Evolutionary conservation across 192 early-diverging fungal genomes (phyloP).

Genomic region (Paraglomus occultum): DNA sequence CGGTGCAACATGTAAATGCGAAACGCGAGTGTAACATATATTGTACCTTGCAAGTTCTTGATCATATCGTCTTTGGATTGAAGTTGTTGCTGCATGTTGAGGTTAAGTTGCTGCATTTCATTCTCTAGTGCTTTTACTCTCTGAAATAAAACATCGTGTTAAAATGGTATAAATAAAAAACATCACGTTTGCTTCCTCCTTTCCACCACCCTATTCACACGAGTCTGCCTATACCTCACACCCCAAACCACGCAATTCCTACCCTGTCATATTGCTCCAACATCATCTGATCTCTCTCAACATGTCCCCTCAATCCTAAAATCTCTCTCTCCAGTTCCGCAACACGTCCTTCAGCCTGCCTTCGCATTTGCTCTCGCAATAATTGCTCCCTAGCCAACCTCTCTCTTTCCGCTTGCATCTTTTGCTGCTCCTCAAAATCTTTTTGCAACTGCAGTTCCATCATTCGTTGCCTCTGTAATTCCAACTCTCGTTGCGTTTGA

Average conservation of each 20-base stretch:
- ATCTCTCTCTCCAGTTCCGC: slow-evolving; percentile 82
- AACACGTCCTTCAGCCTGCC: slow-evolving; percentile 72
- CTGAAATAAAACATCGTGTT: slow-evolving; percentile 35
- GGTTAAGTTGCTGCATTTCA: slow-evolving; percentile 71
- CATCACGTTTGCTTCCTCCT: neutral
- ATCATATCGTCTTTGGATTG: slow-evolving; percentile 84
- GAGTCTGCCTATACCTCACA: neutral
- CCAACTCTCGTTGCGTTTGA: slow-evolving; percentile 58
- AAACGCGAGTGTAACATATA: neutral
- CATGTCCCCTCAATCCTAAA: slow-evolving; percentile 69
- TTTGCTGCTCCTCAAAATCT: slow-evolving; percentile 75
- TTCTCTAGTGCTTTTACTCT: slow-evolving; percentile 81
- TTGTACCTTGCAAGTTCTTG: slow-evolving; percentile 72
- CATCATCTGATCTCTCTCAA: slow-evolving; percentile 79
- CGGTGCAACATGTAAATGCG: neutral
- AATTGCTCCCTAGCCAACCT: slow-evolving; percentile 73
- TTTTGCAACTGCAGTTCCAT: slow-evolving; percentile 66
- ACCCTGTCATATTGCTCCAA: slow-evolving; percentile 86
- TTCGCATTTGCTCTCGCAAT: slow-evolving; percentile 77
- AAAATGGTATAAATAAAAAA: neutral
- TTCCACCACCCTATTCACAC: neutral
- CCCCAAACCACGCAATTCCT: slow-evolving; percentile 6
- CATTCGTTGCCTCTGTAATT: slow-evolving; percentile 52
- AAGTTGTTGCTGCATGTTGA: slow-evolving; percentile 69
- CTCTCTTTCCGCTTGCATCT: slow-evolving; percentile 67